These are phyloP conservation scores for Striga asiatica DNA, from an alignment of 257 asterid genomes.

Conservation along the genomic window DNA sequence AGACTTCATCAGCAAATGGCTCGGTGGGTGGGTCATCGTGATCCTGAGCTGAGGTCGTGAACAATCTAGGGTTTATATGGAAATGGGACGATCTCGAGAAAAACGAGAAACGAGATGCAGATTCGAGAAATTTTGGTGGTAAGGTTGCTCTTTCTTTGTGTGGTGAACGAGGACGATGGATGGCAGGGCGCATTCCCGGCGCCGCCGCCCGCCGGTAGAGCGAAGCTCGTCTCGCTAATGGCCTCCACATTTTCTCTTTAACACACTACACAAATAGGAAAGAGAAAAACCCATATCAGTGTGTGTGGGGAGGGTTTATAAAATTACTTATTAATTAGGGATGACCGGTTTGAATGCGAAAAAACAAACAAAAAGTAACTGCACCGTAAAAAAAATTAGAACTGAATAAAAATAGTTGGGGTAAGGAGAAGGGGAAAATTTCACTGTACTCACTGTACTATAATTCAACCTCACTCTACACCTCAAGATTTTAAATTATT, in stretches of 20 bases:
- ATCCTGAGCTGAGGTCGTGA: constrained; percentile 32
- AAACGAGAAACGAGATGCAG: constrained; percentile 19
- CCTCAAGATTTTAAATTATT: too few relatives aligned
- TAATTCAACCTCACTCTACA: too few relatives aligned
- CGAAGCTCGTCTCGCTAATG: constrained; percentile 28
- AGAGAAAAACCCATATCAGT: constrained; percentile 19
- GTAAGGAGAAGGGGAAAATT: too few relatives aligned
- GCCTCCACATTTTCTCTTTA: constrained; percentile 41
- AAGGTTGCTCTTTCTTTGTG: constrained; percentile 4
- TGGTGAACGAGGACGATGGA: constrained; percentile 20
- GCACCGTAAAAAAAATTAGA: too few relatives aligned
- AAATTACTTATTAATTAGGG: neutral
- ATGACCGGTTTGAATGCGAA: too few relatives aligned
- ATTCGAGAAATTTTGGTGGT: constrained; percentile 14
- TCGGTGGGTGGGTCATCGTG: constrained; percentile 22
- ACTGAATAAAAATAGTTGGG: too few relatives aligned
- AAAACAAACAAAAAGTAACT: too few relatives aligned
- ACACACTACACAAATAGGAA: constrained; percentile 8
- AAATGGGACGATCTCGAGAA: constrained; percentile 15
- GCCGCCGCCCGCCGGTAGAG: constrained; percentile 23
- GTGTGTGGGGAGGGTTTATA: neutral
- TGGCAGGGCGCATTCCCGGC: constrained; percentile 9
- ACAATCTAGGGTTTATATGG: constrained; percentile 24
- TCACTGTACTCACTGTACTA: too few relatives aligned
- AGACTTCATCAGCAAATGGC: constrained; percentile 4